Conservation (phyloP, 164 flowering plant genomes). For the Dillenia turbinata region DNA sequence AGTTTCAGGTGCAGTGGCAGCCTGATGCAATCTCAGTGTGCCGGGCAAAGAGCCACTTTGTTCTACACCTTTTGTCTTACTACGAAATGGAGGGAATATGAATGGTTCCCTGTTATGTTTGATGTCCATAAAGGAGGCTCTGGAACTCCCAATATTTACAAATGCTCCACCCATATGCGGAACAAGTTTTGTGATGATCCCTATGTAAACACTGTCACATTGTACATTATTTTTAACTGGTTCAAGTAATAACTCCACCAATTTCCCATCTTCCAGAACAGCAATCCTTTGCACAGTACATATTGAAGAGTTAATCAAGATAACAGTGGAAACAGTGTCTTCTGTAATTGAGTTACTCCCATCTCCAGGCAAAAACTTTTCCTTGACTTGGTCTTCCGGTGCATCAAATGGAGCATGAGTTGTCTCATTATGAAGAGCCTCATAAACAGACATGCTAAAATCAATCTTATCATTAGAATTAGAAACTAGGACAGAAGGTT, state of each 20-base stretch:
- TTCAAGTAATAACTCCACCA: constrained; percentile 87
- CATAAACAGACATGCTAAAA: constrained; percentile 10
- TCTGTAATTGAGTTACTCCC: constrained; percentile 20
- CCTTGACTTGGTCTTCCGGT: constrained; percentile 20
- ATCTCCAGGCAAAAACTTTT: constrained; percentile 30
- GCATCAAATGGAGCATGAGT: constrained; percentile 13
- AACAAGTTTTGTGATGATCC: constrained; percentile 79
- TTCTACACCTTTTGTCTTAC: constrained; percentile 25
- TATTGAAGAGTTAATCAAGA: constrained; percentile 84
- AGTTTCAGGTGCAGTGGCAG: constrained; percentile 14
- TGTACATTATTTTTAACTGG: constrained; percentile 86
- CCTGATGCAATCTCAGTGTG: constrained; percentile 19
- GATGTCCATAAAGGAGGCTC: constrained; percentile 86
- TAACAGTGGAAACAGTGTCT: constrained; percentile 53
- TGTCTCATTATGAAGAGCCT: constrained; percentile 16
- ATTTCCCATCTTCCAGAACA: constrained; percentile 70
- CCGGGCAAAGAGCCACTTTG: constrained; percentile 20
- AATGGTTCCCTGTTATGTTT: constrained; percentile 71
- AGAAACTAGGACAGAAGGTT: background rate
- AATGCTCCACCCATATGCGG: constrained; percentile 98
- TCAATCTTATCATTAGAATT: constrained; percentile 13
- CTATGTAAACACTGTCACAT: constrained; percentile 88
- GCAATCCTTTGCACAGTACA: constrained; percentile 98
- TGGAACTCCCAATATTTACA: constrained; percentile 79
- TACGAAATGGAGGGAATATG: constrained; percentile 59